Evolutionary conservation across 1,284 basidiomycete species (phyloP).

Genomic region (Mycosarcoma mackinlayi): DNA sequence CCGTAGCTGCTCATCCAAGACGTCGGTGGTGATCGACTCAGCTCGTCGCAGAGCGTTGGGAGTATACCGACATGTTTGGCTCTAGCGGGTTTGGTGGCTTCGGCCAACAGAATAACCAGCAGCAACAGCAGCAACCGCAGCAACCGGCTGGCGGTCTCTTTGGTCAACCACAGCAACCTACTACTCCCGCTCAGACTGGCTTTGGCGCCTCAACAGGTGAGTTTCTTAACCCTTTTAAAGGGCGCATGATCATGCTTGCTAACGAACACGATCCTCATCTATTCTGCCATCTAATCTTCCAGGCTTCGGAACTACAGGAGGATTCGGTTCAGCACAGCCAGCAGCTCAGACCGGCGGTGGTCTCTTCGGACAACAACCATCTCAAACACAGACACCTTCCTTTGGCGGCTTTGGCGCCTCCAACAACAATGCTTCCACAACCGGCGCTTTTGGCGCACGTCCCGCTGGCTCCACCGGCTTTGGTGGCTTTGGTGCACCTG

Average conservation of each 20-base stretch:
- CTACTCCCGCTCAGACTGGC: slow-evolving; percentile 58
- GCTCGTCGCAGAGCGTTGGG: background rate
- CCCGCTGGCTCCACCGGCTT: slow-evolving; percentile 54
- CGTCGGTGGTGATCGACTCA: background rate
- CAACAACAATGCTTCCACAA: slow-evolving; percentile 46
- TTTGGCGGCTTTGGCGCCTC: slow-evolving; percentile 54
- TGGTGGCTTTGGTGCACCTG: slow-evolving; percentile 53
- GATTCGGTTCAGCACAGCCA: slow-evolving; percentile 53
- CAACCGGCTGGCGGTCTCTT: slow-evolving; percentile 65
- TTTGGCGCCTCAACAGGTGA: slow-evolving; percentile 45
- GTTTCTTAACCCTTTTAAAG: background rate
- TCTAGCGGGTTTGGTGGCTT: slow-evolving; percentile 58
- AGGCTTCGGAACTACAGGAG: slow-evolving; percentile 49
- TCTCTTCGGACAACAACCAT: slow-evolving; percentile 63
- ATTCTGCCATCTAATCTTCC: background rate
- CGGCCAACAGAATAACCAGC: slow-evolving; percentile 60
- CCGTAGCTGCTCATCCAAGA: no score
- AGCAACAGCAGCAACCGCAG: slow-evolving; percentile 62
- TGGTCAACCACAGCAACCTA: slow-evolving; percentile 61
- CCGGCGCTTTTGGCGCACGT: slow-evolving; percentile 53
- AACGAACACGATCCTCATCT: background rate
- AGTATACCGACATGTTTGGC: slow-evolving; percentile 49
- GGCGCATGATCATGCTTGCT: background rate
- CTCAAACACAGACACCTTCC: slow-evolving; percentile 51
- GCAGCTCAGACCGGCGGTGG: slow-evolving; percentile 59